A percentile compares a stretch with the other conserved stretches of the same genome.
Evolutionary conservation across 169 alveolate species (phyloP).

Genomic region (Amoebophrya sp.): DNA sequence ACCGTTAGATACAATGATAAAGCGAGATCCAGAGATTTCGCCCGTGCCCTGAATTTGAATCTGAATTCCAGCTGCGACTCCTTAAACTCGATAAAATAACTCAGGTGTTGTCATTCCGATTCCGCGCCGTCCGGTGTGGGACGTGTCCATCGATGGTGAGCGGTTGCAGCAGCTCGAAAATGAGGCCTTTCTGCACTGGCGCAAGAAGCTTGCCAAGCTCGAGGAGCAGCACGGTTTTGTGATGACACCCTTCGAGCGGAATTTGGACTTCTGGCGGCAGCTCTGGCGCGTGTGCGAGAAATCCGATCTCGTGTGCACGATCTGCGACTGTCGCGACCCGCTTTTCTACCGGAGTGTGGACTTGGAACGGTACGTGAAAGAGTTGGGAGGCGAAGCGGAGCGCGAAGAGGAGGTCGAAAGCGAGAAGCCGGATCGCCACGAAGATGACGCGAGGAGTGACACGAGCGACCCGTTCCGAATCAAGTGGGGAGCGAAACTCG

Average conservation of each 20-base stretch:
- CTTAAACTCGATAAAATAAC: too few species aligned
- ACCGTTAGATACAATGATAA: too few species aligned
- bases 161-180: conserved; percentile 18
- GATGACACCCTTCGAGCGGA: conserved; percentile 96
- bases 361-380: conserved; percentile 62
- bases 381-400: conserved; percentile 10
- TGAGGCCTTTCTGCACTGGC: conserved; percentile 34
- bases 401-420: background rate
- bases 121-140: conserved; percentile 29
- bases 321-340: conserved; percentile 96
- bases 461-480: too few species aligned
- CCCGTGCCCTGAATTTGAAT: too few species aligned
- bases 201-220: conserved; percentile 21
- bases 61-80: too few species aligned
- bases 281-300: conserved; percentile 96
- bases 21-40: too few species aligned
- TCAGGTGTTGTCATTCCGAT: conserved; percentile 11
- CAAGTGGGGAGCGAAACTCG: too few species aligned
- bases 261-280: conserved; percentile 95
- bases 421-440: too few species aligned
- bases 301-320: conserved; percentile 79
- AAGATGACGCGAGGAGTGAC: too few species aligned
- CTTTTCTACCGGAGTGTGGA: conserved; percentile 76
- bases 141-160: background rate
- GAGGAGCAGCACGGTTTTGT: conserved; percentile 23